Conservation (phyloP, 495 filamentous ascomycete genomes). For the Saxispiralis lemnorum region DNA sequence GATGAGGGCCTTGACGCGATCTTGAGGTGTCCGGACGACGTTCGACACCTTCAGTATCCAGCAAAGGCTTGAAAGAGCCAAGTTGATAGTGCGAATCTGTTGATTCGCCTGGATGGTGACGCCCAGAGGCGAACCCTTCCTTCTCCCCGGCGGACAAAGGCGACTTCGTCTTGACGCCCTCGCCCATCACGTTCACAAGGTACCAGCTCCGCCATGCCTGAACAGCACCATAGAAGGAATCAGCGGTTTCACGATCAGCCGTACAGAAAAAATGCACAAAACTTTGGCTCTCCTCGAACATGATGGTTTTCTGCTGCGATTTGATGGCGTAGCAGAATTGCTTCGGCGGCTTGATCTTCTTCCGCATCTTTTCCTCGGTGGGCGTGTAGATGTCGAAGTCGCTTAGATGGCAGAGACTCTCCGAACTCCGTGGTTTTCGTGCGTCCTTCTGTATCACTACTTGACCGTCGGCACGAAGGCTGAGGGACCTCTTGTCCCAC, state of each 20-base stretch:
- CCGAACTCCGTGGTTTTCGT: conserved; percentile 41
- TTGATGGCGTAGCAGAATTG: conserved; percentile 75
- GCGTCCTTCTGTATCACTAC: conserved; percentile 56
- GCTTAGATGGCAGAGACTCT: conserved; percentile 66
- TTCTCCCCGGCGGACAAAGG: background rate
- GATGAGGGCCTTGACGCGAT: no score
- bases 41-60: conserved; percentile 33
- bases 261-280: conserved; percentile 86
- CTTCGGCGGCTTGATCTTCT: conserved; percentile 33
- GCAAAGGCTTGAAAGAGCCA: conserved; percentile 38
- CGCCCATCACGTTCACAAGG: conserved; percentile 48
- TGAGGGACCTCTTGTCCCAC: conserved; percentile 78
- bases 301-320: conserved; percentile 74
- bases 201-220: conserved; percentile 85
- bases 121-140: background rate
- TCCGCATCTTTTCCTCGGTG: conserved; percentile 35
- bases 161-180: conserved; percentile 27
- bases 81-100: conserved; percentile 31
- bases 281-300: conserved; percentile 66
- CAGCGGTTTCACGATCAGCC: conserved; percentile 47
- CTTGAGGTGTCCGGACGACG: no score
- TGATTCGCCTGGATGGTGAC: conserved; percentile 12
- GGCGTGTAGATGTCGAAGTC: conserved; percentile 87
- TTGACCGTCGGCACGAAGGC: conserved; percentile 56
- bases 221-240: conserved; percentile 48